A percentile compares a stretch with the other conserved stretches of the same genome.
These are phyloP conservation scores for Scheffersomyces insectosa DNA, from an alignment of 1,139 yeast species.

Conservation along the genomic window DNA sequence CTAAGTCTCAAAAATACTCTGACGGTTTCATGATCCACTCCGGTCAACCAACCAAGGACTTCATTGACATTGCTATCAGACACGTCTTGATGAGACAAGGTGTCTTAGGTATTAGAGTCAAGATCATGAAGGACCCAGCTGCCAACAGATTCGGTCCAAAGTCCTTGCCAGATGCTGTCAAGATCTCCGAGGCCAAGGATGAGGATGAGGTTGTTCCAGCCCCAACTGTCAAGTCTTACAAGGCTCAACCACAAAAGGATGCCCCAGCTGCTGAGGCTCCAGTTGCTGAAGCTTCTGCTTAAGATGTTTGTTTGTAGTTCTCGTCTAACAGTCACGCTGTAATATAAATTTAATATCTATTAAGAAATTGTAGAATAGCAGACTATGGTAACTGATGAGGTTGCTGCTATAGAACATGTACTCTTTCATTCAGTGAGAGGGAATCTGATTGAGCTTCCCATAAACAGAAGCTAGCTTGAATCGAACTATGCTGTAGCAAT, in stretches of 20 bases:
- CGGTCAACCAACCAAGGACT: slow-evolving; percentile 99
- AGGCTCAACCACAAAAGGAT: slow-evolving; percentile 32
- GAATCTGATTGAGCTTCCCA: no score
- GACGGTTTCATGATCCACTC: slow-evolving; percentile 99
- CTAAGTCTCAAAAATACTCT: slow-evolving; percentile 99
- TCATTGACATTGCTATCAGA: slow-evolving; percentile 98
- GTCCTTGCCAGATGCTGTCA: slow-evolving; percentile 93
- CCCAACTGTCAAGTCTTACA: slow-evolving; percentile 82
- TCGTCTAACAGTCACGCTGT: background rate
- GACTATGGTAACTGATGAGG: background rate
- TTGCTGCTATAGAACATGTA: background rate
- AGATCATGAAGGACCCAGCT: slow-evolving; percentile 99
- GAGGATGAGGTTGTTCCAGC: slow-evolving; percentile 79
- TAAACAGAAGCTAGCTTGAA: no score
- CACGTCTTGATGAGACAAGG: slow-evolving; percentile 99
- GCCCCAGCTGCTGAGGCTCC: slow-evolving; percentile 36
- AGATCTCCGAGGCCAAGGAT: slow-evolving; percentile 96
- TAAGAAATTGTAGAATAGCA: background rate
- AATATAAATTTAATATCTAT: background rate
- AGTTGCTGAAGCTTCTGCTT: slow-evolving; percentile 33
- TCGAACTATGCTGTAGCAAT: no score
- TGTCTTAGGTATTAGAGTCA: slow-evolving; percentile 99
- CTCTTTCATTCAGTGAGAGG: no score
- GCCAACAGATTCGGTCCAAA: slow-evolving; percentile 87
- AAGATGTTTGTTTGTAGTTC: slow-evolving; percentile 13